Evolutionary conservation across 192 early-diverging fungal species (phyloP).

Genomic region (Chytriomyces hyalinus): DNA sequence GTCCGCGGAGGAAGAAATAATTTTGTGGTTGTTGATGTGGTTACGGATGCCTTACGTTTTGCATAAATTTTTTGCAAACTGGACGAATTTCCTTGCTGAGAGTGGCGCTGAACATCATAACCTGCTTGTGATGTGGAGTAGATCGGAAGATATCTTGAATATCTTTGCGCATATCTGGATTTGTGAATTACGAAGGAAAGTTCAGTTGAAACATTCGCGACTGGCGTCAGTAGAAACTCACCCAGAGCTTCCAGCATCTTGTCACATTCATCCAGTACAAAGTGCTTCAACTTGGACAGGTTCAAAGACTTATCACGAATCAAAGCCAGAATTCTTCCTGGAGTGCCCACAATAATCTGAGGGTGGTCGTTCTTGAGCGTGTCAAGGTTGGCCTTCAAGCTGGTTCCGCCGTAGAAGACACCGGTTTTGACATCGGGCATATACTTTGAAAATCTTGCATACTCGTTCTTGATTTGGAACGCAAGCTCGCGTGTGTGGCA

Average conservation of each 20-base stretch:
- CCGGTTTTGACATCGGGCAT: constrained; percentile 90
- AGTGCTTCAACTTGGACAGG: constrained; percentile 88
- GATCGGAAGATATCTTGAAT: constrained; percentile 95
- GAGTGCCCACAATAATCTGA: constrained; percentile 96
- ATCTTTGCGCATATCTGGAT: constrained; percentile 94
- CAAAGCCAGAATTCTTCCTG: constrained; percentile 89
- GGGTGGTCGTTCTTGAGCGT: constrained; percentile 89
- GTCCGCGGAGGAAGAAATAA: no score
- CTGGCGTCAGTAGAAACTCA: constrained; percentile 53
- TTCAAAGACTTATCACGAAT: constrained; percentile 85
- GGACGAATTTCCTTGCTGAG: constrained; percentile 90
- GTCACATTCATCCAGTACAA: constrained; percentile 99
- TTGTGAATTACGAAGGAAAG: constrained; percentile 13
- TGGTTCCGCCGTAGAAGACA: constrained; percentile 91
- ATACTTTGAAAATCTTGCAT: constrained; percentile 94
- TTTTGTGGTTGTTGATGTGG: no score
- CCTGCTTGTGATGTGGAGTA: constrained; percentile 96
- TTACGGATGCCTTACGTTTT: constrained; percentile 64
- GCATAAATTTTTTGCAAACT: constrained; percentile 98
- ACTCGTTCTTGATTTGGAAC: constrained; percentile 98
- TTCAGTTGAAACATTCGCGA: background rate
- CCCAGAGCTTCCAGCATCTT: constrained; percentile 93
- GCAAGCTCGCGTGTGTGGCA: constrained; percentile 99
- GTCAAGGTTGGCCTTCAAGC: constrained; percentile 79
- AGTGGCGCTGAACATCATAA: constrained; percentile 98